phyloP scores from a whole-genome alignment of 176 grass and related monocot genomes.

The Rhipidocladum racemiflorum region DNA sequence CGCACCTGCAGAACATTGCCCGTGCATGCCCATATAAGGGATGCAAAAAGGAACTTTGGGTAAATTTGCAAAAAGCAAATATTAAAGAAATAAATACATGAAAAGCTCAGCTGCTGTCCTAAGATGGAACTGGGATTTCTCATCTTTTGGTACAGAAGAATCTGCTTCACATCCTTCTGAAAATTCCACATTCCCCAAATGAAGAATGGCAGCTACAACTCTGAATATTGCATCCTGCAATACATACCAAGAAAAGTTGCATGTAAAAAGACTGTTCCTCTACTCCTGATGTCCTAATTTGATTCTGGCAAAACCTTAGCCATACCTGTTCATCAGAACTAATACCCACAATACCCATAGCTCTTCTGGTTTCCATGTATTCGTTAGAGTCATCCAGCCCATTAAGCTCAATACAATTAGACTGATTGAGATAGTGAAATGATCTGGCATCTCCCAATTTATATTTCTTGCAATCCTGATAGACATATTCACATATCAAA shows the following conservation, averaged over 20 bases:
- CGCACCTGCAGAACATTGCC: slow-evolving; percentile 63
- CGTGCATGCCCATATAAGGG: slow-evolving; percentile 26
- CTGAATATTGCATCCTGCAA: slow-evolving; percentile 89
- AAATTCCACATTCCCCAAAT: slow-evolving; percentile 95
- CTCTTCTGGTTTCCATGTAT: slow-evolving; percentile 78
- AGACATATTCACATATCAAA: slow-evolving; percentile 26
- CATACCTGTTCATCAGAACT: slow-evolving; percentile 75
- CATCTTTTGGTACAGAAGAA: slow-evolving; percentile 87
- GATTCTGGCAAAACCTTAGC: slow-evolving; percentile 12
- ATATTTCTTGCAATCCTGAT: slow-evolving; percentile 66
- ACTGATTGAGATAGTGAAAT: slow-evolving; percentile 95
- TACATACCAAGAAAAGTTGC: neutral
- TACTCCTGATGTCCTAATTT: neutral
- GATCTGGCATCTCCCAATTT: slow-evolving; percentile 73
- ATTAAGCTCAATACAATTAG: slow-evolving; percentile 83
- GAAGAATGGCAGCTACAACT: slow-evolving; percentile 98
- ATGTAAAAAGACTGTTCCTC: neutral
- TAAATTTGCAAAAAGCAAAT: slow-evolving; percentile 8
- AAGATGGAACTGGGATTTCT: slow-evolving; percentile 83
- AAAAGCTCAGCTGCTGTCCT: slow-evolving; percentile 90
- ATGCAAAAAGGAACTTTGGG: slow-evolving; percentile 3
- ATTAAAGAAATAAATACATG: slow-evolving; percentile 55
- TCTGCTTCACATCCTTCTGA: slow-evolving; percentile 77
- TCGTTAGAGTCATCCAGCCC: slow-evolving; percentile 76
- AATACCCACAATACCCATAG: slow-evolving; percentile 91